Evolutionary conservation across 2,329 filamentous ascomycete species (phyloP).

Genomic region (Xylaria hypoxylon): DNA sequence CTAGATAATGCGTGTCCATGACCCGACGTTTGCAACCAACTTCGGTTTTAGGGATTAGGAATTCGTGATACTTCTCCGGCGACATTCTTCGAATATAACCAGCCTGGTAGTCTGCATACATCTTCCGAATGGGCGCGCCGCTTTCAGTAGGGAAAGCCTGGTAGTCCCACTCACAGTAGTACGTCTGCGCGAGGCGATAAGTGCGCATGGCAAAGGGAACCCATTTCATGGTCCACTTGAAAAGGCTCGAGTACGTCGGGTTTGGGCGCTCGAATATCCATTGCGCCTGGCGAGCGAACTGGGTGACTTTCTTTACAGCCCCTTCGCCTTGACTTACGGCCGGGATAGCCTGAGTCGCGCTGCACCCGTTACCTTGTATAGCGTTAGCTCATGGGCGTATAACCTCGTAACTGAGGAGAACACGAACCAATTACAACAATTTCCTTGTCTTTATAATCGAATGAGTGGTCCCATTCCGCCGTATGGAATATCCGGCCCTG

Average conservation of each 20-base stretch:
- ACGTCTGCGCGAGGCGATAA: slow-evolving; percentile 16
- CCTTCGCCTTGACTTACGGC: slow-evolving; percentile 22
- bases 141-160: slow-evolving; percentile 15
- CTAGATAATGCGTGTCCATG: slow-evolving; percentile 33
- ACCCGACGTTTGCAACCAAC: slow-evolving; percentile 34
- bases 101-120: slow-evolving; percentile 8
- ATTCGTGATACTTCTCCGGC: slow-evolving; percentile 32
- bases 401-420: too few relatives aligned
- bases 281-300: slow-evolving; percentile 34
- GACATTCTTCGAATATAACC: slow-evolving; percentile 25
- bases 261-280: slow-evolving; percentile 35
- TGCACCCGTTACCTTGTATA: slow-evolving; percentile 34
- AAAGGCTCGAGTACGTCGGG: slow-evolving; percentile 26
- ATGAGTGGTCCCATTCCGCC: slow-evolving; percentile 32
- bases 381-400: not conserved
- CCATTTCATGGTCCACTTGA: slow-evolving; percentile 35
- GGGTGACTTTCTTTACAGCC: slow-evolving; percentile 31
- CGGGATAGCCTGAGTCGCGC: slow-evolving; percentile 31
- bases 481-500: slow-evolving; percentile 32
- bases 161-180: slow-evolving; percentile 19
- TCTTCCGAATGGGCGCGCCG: slow-evolving; percentile 25
- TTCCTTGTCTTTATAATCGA: slow-evolving; percentile 33
- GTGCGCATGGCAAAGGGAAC: slow-evolving; percentile 30
- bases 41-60: slow-evolving; percentile 29
- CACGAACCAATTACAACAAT: slow-evolving; percentile 33